Base-by-base conservation (phyloP, 495 filamentous ascomycete genomes). In the Extremus antarcticus region DNA sequence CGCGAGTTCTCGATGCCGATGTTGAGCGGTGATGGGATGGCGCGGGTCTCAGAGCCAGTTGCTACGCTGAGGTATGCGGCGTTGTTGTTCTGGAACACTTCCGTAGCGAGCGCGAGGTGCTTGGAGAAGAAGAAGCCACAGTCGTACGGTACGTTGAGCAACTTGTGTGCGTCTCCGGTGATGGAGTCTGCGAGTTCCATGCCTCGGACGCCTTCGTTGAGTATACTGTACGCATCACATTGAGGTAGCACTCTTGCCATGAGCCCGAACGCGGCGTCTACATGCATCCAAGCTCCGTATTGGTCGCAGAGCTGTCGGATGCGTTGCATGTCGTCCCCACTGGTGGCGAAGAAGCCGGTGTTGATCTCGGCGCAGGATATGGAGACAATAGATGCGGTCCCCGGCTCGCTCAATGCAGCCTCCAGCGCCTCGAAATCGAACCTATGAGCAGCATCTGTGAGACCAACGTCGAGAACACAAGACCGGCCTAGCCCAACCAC, bases 141-240 rank as follows among this genome's bases (percentile, higher is more conserved):
- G 67, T 97, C 91, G 57, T 97, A 97, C 2, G 91, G 90, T 23
- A 94, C 89, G 59, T 96, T 96, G n/a, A 97, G 75, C 4, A 95
- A 70, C 64, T 96, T 95, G 66, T 97, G 91, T 1, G 77, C 87
- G 61, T 97, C 91, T 0, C 85, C 84, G 0, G 85, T 79, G 32
- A 97, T 86, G 32, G 87, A 94, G 65, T 97, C 89, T 1, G 84
- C 88, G 16, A 90, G 72, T 53, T 95, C 87, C n/a, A 95, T 63
- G 1, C 87, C 87, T 8, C 77, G 76, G 1, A 73, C 75, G 4
- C 74, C 75, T 9, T 71, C 63, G 24, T 68, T 76, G 24, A 91
- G 74, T 0, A 66, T 56, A 0, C 70, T 62, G 63, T 85, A 89
- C 54, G 88, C 80, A 0, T 75, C 66, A n/a, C 65, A 74, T 0